Conservation (phyloP, 371 early-diverging fungal genomes). For the Mortierella sp. region DNA sequence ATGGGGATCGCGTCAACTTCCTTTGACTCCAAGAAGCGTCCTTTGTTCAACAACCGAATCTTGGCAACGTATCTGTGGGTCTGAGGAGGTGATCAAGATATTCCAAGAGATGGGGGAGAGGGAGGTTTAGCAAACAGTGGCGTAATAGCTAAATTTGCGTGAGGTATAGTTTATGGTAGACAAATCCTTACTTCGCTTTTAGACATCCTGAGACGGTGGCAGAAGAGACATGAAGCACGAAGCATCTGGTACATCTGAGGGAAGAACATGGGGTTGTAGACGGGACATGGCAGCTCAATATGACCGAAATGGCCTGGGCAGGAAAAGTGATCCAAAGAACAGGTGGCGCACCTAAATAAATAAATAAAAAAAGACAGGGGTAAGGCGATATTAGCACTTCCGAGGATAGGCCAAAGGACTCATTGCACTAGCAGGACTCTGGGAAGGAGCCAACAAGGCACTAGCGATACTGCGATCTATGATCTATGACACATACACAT, state of each 20-base stretch:
- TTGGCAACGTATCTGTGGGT: slow-evolving; percentile 66
- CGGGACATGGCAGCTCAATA: slow-evolving; percentile 96
- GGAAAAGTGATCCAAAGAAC: slow-evolving; percentile 80
- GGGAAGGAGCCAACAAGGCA: background rate
- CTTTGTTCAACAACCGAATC: slow-evolving; percentile 78
- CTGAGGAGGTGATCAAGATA: slow-evolving; percentile 33
- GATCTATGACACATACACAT: slow-evolving; percentile 74
- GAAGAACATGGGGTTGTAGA: slow-evolving; percentile 97
- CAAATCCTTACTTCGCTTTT: slow-evolving; percentile 64
- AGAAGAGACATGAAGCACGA: slow-evolving; percentile 90
- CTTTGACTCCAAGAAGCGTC: slow-evolving; percentile 85
- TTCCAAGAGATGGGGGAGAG: too few species aligned
- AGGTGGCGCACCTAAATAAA: slow-evolving; percentile 84
- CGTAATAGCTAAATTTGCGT: background rate
- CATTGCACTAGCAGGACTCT: background rate
- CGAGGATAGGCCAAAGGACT: too few species aligned
- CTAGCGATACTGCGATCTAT: too few species aligned
- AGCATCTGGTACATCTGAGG: slow-evolving; percentile 87
- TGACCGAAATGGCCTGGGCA: slow-evolving; percentile 99
- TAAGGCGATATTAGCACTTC: background rate
- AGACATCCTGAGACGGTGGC: slow-evolving; percentile 87
- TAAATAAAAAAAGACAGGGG: slow-evolving; percentile 1
- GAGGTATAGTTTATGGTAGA: background rate
- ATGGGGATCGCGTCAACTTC: slow-evolving; percentile 75
- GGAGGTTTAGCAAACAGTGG: background rate